These are phyloP conservation scores for Mycena sp. DNA, from an alignment of 1,284 basidiomycete species.

Conservation along the genomic window DNA sequence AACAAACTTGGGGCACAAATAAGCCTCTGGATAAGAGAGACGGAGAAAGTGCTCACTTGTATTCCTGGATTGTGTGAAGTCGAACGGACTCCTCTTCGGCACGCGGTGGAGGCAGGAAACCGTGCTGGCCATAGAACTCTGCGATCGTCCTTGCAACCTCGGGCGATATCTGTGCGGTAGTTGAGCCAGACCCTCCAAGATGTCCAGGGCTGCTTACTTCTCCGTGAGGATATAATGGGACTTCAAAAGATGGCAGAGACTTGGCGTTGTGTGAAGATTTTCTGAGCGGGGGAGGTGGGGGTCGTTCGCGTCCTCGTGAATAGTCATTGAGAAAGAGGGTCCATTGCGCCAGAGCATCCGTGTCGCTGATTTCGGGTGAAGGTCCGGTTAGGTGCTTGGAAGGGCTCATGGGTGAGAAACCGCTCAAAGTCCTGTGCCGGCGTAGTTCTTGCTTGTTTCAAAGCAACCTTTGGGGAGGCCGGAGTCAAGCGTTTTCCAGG, in stretches of 20 bases:
- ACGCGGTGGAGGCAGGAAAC: slow-evolving; percentile 24
- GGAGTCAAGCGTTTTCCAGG: no score
- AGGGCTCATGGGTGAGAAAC: no score
- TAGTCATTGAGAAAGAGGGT: slow-evolving; percentile 13
- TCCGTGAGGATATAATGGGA: slow-evolving; percentile 20
- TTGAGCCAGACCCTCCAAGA: neutral
- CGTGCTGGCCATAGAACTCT: slow-evolving; percentile 18
- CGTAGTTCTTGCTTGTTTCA: no score
- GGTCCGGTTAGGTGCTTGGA: no score
- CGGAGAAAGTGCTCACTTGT: slow-evolving; percentile 12
- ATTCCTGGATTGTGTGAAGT: slow-evolving; percentile 13
- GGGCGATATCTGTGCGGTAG: slow-evolving; percentile 5
- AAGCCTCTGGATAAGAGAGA: neutral
- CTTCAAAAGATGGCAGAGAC: slow-evolving; percentile 5
- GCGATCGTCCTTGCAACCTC: slow-evolving; percentile 16
- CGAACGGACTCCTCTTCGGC: slow-evolving; percentile 21
- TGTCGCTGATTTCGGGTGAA: no score
- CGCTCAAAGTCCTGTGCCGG: no score
- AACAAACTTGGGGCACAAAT: slow-evolving; percentile 10
- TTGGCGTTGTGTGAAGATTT: neutral
- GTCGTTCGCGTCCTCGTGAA: neutral
- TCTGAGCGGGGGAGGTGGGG: slow-evolving; percentile 4
- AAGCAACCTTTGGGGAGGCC: no score
- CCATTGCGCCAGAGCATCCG: slow-evolving; percentile 10
- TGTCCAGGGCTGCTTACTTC: neutral